Conservation (phyloP, 2,329 filamentous ascomycete genomes). For the Aspergillus novofumigatus region DNA sequence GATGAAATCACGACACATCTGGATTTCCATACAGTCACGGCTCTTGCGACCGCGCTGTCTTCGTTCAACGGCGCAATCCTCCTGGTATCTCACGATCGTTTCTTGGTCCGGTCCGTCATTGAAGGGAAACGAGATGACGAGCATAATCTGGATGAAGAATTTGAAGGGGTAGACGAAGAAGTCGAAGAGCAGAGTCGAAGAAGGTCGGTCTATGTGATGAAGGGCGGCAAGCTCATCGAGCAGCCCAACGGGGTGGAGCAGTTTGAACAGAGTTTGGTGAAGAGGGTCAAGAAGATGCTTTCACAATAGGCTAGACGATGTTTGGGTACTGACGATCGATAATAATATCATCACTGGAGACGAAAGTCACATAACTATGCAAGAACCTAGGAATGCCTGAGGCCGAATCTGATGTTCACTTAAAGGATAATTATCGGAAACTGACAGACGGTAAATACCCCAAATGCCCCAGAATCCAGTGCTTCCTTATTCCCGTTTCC, state of each 20-base stretch:
- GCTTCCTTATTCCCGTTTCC: neutral
- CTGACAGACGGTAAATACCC: too few species aligned
- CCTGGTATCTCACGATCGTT: slow-evolving; percentile 77
- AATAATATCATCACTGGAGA: too few species aligned
- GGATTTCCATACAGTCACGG: slow-evolving; percentile 75
- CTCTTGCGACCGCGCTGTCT: slow-evolving; percentile 62
- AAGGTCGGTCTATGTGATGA: slow-evolving; percentile 58
- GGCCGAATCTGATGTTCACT: too few species aligned
- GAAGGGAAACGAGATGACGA: slow-evolving; percentile 53
- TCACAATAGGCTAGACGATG: slow-evolving; percentile 4
- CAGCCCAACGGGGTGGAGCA: slow-evolving; percentile 59
- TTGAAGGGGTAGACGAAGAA: slow-evolving; percentile 46
- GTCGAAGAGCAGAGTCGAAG: slow-evolving; percentile 42
- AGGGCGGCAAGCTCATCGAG: slow-evolving; percentile 52
- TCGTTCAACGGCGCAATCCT: slow-evolving; percentile 71
- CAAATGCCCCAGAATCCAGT: too few species aligned
- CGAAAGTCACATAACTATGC: too few species aligned
- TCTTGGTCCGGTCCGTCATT: slow-evolving; percentile 70
- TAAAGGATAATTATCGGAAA: too few species aligned
- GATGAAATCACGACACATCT: slow-evolving; percentile 84
- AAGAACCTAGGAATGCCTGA: too few species aligned
- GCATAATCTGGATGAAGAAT: slow-evolving; percentile 38
- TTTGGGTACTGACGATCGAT: too few species aligned
- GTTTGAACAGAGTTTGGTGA: slow-evolving; percentile 63
- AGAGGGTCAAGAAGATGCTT: slow-evolving; percentile 50